Evolutionary conservation across 805 yeast species (phyloP), one percentile per base, ranked within the genome.

Genomic region (Yamadazyma tumulicola): DNA sequence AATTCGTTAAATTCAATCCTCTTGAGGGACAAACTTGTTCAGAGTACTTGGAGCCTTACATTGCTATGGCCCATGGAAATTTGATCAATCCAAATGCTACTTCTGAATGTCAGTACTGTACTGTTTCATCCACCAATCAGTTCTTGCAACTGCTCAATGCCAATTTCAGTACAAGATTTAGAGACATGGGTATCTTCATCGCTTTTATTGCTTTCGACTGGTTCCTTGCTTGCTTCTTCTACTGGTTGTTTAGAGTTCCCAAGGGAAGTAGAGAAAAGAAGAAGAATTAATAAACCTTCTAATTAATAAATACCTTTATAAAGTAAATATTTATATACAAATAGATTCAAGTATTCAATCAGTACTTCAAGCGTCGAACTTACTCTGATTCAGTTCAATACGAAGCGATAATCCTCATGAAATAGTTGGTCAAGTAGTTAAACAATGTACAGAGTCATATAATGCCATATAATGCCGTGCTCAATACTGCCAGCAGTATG

Each of bases 171-270:
- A 63, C 74, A 47, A 75, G 79, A 62, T 77, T 84, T 83, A 75
- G 84, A 69, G 74, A 79, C 51, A 67, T 68, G 44, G 85, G 85
- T 46, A 65, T 79, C 46, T 62, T 74, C 55, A 37, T 64, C 35
- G 51, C 55, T 4, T 67, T 60, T 43, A 60, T 63, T 39, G 59
- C 45, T 9, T 45, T 64, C 37, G 62, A 67, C 42, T 52, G 64
- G 25, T 24, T 61, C 11, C 35, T 54, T 2, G 52, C 69, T 10
- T 41, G 61, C 6, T 38, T 53, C 40, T 48, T 69, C 42, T 72
- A 81, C 68, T 79, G 84, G 81, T 52, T 76, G 18, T 75, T 79
- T 9, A 75, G 93, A 69, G 91, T 83, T 41, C 93, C 93, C 36
- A 81, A 81, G 72, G 74, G 71, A 21, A 25, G 17, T 9, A 29